These are phyloP conservation scores for Penicillium sp. DNA, from an alignment of 2,329 filamentous ascomycete species.

Conservation along the genomic window DNA sequence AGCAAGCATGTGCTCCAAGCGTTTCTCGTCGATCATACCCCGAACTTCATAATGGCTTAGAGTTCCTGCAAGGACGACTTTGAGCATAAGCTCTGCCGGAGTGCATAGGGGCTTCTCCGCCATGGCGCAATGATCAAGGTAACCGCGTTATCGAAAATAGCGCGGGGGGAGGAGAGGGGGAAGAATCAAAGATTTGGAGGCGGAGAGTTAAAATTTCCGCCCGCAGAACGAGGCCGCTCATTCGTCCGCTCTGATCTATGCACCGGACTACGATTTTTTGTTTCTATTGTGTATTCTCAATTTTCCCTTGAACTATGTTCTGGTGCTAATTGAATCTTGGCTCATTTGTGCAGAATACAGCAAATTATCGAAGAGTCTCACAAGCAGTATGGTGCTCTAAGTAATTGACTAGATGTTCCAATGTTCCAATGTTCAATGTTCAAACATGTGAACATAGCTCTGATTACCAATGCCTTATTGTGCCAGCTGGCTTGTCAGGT, in stretches of 20 bases:
- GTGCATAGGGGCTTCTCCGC: constrained; percentile 45
- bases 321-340: no score
- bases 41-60: constrained; percentile 62
- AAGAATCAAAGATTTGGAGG: constrained; percentile 10
- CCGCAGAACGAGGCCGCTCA: constrained; percentile 3
- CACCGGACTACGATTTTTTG: not conserved
- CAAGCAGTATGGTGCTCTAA: no score
- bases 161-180: constrained; percentile 5
- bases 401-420: no score
- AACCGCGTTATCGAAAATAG: not conserved
- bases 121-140: constrained; percentile 23
- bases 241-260: constrained; percentile 5
- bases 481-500: no score
- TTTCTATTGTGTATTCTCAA: no score
- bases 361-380: no score
- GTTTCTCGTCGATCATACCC: constrained; percentile 61
- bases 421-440: no score
- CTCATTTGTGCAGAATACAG: no score
- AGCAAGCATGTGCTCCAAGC: constrained; percentile 59
- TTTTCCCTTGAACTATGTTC: no score
- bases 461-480: no score
- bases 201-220: constrained; percentile 13
- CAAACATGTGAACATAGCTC: no score
- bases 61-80: constrained; percentile 50
- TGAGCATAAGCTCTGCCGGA: constrained; percentile 51